Percentiles rank a stretch among this genome's conserved stretches.
These are phyloP conservation scores for Xylaria telfairii DNA, from an alignment of 495 filamentous ascomycete species.

Conservation along the genomic window DNA sequence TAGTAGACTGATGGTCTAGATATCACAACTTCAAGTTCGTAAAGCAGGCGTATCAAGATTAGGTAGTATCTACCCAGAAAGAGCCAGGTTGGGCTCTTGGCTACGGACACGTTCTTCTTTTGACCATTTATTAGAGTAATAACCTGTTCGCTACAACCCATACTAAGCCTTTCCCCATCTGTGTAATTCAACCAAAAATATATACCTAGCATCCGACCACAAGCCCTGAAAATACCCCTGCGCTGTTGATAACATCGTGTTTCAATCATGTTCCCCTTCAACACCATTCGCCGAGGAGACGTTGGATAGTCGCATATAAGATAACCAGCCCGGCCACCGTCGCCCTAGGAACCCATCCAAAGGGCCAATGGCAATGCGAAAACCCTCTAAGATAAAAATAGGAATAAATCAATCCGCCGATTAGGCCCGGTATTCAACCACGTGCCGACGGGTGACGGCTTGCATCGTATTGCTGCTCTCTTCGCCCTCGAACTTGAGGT, in stretches of 20 bases:
- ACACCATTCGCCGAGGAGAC: slow-evolving; percentile 14
- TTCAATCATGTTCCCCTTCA: background rate
- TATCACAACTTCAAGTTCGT: background rate
- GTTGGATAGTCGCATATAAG: background rate
- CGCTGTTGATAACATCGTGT: background rate
- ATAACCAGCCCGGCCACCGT: background rate
- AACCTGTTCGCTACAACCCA: background rate
- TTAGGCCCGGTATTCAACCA: slow-evolving; percentile 68
- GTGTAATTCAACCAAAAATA: background rate
- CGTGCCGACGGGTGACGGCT: slow-evolving; percentile 78
- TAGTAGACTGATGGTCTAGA: background rate
- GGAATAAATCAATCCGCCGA: slow-evolving; percentile 44
- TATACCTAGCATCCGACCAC: too few species aligned
- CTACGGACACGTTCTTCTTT: background rate
- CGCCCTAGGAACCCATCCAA: background rate
- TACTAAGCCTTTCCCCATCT: background rate
- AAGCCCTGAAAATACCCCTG: too few species aligned
- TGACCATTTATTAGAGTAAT: background rate
- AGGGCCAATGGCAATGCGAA: slow-evolving; percentile 27
- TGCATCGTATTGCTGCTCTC: slow-evolving; percentile 80
- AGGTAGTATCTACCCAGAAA: background rate
- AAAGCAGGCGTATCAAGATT: background rate
- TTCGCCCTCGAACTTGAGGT: slow-evolving; percentile 84
- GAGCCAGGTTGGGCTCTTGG: background rate
- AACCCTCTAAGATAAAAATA: background rate